Percentiles rank a stretch among this genome's conserved stretches.
phyloP scores from a whole-genome alignment of 1,284 basidiomycete species.

The Pseudozyma flocculosa region DNA sequence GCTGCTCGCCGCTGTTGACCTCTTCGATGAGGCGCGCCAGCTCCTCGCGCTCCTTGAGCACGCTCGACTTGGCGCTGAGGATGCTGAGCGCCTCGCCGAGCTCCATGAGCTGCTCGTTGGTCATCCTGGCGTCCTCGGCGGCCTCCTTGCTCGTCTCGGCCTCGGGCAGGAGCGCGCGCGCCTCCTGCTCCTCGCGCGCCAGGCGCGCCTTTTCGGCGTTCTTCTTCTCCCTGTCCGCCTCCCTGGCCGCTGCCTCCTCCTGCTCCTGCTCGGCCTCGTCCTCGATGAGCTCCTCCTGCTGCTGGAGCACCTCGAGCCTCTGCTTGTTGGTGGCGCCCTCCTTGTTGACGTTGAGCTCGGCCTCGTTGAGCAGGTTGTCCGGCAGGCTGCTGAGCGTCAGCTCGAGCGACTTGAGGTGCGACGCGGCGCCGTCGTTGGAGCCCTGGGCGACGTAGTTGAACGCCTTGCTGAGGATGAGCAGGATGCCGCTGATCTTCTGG shows the following conservation, averaged over 20 bases:
- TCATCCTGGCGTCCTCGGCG: slow-evolving; percentile 78
- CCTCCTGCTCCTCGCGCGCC: slow-evolving; percentile 46
- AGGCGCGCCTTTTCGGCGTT: slow-evolving; percentile 60
- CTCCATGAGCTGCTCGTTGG: slow-evolving; percentile 91
- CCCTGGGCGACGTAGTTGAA: slow-evolving; percentile 72
- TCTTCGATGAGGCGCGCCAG: slow-evolving; percentile 86
- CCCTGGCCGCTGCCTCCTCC: slow-evolving; percentile 87
- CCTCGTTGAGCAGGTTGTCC: slow-evolving; percentile 93
- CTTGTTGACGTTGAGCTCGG: slow-evolving; percentile 90
- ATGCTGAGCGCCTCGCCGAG: slow-evolving; percentile 88
- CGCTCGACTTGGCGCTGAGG: slow-evolving; percentile 91
- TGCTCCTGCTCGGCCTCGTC: slow-evolving; percentile 95
- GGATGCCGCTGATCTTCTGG: slow-evolving; percentile 81
- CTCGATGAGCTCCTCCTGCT: slow-evolving; percentile 98
- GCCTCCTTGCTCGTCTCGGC: slow-evolving; percentile 22
- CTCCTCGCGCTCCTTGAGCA: slow-evolving; percentile 92
- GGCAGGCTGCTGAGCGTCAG: slow-evolving; percentile 88
- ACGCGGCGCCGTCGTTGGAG: slow-evolving; percentile 57
- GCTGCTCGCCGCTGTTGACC: slow-evolving; percentile 32
- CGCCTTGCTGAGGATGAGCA: slow-evolving; percentile 87
- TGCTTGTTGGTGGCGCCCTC: slow-evolving; percentile 95
- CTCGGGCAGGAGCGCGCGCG: slow-evolving; percentile 43
- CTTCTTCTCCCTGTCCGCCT: slow-evolving; percentile 76
- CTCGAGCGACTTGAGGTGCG: slow-evolving; percentile 73
- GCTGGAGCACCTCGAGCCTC: slow-evolving; percentile 93